Evolutionary conservation across 345 rosid genomes (phyloP).

Genomic region (Cochlearia excelsa): DNA sequence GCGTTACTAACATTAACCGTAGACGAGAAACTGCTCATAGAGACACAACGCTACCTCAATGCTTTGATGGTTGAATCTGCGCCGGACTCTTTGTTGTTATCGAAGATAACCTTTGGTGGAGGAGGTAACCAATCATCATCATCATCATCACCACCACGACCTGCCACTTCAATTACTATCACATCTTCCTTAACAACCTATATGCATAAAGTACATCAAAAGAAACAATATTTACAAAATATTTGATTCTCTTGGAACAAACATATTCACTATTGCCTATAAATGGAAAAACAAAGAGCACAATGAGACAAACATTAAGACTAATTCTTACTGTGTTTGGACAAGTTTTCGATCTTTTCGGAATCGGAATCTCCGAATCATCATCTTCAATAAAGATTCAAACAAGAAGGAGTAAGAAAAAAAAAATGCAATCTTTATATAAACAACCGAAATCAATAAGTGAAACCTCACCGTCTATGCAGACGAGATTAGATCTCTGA

Average conservation of each 20-base stretch:
- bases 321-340: conserved; percentile 9
- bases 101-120: conserved; percentile 45
- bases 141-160: neutral
- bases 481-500: conserved; percentile 47
- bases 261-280: neutral
- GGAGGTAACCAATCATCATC: conserved; percentile 82
- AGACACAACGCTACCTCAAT: conserved; percentile 40
- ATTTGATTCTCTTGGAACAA: too few relatives aligned
- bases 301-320: neutral
- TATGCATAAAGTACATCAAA: neutral
- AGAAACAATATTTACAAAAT: neutral
- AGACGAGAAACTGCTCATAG: too few relatives aligned
- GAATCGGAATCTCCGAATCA: conserved; percentile 12
- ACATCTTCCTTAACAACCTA: conserved; percentile 36
- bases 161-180: conserved; percentile 36
- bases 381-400: conserved; percentile 5
- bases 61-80: conserved; percentile 64
- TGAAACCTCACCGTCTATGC: conserved; percentile 44
- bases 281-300: conserved; percentile 2
- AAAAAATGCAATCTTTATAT: neutral
- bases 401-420: too few relatives aligned
- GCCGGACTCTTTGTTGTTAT: conserved; percentile 28
- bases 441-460: neutral
- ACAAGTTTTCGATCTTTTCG: conserved; percentile 21
- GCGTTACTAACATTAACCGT: too few relatives aligned